Base-by-base conservation (phyloP, 2,329 filamentous ascomycete genomes). In the Gremmenia infestans region DNA sequence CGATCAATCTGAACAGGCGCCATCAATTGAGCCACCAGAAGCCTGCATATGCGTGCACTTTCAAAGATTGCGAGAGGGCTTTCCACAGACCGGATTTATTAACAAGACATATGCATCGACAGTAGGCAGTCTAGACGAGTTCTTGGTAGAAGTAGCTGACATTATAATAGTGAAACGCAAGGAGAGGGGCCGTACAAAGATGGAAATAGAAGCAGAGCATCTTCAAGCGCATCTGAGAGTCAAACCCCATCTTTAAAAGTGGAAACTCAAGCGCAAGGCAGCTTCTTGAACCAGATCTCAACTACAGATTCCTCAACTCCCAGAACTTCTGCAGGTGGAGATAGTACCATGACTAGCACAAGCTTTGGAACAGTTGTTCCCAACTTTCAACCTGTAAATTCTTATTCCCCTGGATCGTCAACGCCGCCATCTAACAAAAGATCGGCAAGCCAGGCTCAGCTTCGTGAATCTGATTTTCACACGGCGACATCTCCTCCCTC, bases 1-100 rank as follows among this genome's bases (percentile, higher is more conserved):
- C 25, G 4, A 11, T 32, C 12, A 6, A 9, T n/a, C 25, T 32
- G 15, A 15, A 12, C 32, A 84, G 82, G 64, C 80, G 82, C 53
- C 82, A 86, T 67, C 79, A 85, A 67, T 70, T 83, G 40, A 83
- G 81, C 62, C 82, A 86, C 67, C 73, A 78, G 54, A 78, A 75
- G 51, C 80, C 83, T 25, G 73, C 74, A 45, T 76, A 77, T 62
- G 70, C 71, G 39, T 86, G 83, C 59, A 72, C 69, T 2, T 74
- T 77, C 54, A 74, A 76, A 15, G 77, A 79, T 40, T 86, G 83
- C 66, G 80, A 78, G 40, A 78, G 78, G 58, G 72, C 74, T 14
- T 86, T 86, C 59, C 78, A 83, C 60, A 77, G 83, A 53, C 75
- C 78, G 47, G 83, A 86, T 66, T 70, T 86, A 11, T 73, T 85